Conservation (phyloP, 2,329 filamentous ascomycete species). For the Neonectria coccinea region DNA sequence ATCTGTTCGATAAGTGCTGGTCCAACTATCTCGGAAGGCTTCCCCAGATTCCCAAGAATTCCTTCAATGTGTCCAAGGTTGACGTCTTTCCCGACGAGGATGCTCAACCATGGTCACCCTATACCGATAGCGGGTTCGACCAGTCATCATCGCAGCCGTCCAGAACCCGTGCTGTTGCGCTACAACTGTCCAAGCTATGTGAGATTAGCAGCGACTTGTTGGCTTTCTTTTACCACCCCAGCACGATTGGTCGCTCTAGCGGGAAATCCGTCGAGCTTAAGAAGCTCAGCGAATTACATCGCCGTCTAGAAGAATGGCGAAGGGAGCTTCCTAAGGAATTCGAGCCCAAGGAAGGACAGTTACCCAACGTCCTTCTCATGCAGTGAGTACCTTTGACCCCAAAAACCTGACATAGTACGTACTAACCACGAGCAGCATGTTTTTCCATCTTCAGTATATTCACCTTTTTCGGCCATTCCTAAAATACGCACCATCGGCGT, state of each 20-base stretch:
- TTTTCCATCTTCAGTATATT: conserved; percentile 94
- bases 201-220: conserved; percentile 95
- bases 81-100: conserved; percentile 94
- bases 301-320: conserved; percentile 89
- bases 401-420: neutral
- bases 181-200: conserved; percentile 85
- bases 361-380: conserved; percentile 82
- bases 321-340: conserved; percentile 86
- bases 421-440: conserved; percentile 75
- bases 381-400: conserved; percentile 74
- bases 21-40: conserved; percentile 95
- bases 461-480: conserved; percentile 96
- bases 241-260: conserved; percentile 69
- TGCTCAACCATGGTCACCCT: conserved; percentile 85
- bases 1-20: conserved; percentile 99
- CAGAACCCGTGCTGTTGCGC: conserved; percentile 81
- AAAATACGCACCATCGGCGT: conserved; percentile 85
- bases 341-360: conserved; percentile 87
- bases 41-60: conserved; percentile 83
- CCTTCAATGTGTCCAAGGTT: conserved; percentile 86
- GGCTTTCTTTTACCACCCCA: conserved; percentile 90
- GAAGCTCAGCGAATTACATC: conserved; percentile 91
- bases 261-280: conserved; percentile 89
- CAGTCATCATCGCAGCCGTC: conserved; percentile 81
- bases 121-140: conserved; percentile 85